Evolutionary conservation across 106 monocot genomes (phyloP), one percentile per base, ranked within the genome.

Genomic region (Apostasia shenzhenica): DNA sequence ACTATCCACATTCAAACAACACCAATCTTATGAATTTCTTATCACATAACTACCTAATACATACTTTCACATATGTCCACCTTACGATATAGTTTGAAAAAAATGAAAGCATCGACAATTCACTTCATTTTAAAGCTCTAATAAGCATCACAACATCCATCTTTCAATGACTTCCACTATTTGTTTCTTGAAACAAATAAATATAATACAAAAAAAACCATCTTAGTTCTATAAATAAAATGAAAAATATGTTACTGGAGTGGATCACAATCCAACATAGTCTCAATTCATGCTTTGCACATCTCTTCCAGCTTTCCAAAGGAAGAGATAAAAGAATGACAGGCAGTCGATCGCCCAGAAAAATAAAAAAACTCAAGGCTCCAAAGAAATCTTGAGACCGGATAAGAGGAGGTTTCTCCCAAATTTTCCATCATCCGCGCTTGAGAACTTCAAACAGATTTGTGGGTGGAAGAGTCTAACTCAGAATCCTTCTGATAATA

Each of bases 401-500:
- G 8, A 41, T 40, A 1, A 5, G 38, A 41, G 41, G 59, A 59
- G 40, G 38, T 12, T n/a, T 63, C 11, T 45, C 6, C 3, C 40
- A 41, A 7, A 40, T 40, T 7, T 2, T 59, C 59, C 26, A 8
- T 59, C 59, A 57, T 6, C 39, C 42, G 8, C 2, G 42, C 43
- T 43, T 61, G 61, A 61, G 61, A 46, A 45, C 45, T 45, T 63
- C 62, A 63, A 12, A 10, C 13, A 14, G 62, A 45, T n/a, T 63
- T 63, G 45, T 9, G 42, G 8, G 62, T 9, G 45, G 62, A 63
- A 13, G 62, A 63, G 39, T 6, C 67, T 41, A 68, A 5, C 40
- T 67, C 65, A 73, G 77, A 78, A 63, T 94, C 89, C 1, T 81
- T 78, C 67, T 94, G 77, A 57, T 94, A 94, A 76, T 84, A 94